phyloP scores from a whole-genome alignment of 768 basidiomycete genomes.

The Trametes maxima region DNA sequence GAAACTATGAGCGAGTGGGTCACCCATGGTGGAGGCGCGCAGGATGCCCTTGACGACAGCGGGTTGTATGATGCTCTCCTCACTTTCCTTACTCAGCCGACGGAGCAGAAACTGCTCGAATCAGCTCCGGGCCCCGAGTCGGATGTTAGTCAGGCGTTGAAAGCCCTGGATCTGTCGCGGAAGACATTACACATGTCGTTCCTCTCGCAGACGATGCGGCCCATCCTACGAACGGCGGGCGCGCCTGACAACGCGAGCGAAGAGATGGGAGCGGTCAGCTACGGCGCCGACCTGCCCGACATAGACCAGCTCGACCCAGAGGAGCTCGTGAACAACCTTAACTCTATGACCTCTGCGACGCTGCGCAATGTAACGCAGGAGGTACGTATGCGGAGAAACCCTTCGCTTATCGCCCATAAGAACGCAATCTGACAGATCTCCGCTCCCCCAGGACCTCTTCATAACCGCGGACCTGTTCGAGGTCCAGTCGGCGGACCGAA shows the following conservation, averaged over 20 bases:
- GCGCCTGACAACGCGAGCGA: conserved; percentile 8
- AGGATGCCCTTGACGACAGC: conserved; percentile 74
- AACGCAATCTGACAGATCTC: conserved; percentile 12
- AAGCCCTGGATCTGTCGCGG: conserved; percentile 44
- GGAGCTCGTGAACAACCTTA: conserved; percentile 75
- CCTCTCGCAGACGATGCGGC: conserved; percentile 61
- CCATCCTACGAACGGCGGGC: conserved; percentile 30
- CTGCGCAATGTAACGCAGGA: conserved; percentile 80
- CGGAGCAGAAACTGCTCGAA: conserved; percentile 51
- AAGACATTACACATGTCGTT: conserved; percentile 49
- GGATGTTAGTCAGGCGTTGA: conserved; percentile 13
- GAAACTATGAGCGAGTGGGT: conserved; percentile 75
- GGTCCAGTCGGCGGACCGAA: conserved; percentile 76
- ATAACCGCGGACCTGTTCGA: conserved; percentile 78
- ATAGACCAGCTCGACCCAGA: conserved; percentile 35
- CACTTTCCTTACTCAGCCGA: conserved; percentile 57
- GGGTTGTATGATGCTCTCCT: conserved; percentile 61
- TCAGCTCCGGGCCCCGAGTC: conserved; percentile 7
- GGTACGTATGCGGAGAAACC: conserved; percentile 41
- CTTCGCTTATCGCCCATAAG: not conserved
- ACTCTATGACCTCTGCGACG: conserved; percentile 74
- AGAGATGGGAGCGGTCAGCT: conserved; percentile 8
- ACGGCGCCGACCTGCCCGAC: conserved; percentile 30
- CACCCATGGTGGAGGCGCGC: conserved; percentile 69
- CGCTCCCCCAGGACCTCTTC: conserved; percentile 65